Conservation (phyloP, 208 protist genomes). For the Leishmania tropica region DNA sequence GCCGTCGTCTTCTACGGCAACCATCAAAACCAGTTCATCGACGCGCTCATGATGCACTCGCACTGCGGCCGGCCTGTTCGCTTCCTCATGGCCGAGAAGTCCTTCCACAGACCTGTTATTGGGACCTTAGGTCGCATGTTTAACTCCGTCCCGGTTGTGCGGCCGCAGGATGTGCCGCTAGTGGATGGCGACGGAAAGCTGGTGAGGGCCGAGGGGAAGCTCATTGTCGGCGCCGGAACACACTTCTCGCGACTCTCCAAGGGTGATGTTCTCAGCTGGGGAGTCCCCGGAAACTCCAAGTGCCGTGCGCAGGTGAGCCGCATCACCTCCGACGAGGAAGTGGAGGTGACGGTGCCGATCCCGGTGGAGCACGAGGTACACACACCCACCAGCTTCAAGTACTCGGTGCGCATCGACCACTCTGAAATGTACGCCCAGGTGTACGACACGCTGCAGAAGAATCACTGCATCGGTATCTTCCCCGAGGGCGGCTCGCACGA, state of each 20-base stretch:
- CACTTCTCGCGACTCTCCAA: conserved; percentile 64
- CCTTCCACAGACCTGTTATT: conserved; percentile 79
- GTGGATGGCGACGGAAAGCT: conserved; percentile 58
- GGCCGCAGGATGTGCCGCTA: conserved; percentile 90
- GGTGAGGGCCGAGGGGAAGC: conserved; percentile 41
- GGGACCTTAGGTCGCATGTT: conserved; percentile 86
- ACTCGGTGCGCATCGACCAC: conserved; percentile 92
- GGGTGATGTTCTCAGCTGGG: conserved; percentile 83
- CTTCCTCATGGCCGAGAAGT: conserved; percentile 95
- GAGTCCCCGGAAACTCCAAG: conserved; percentile 33
- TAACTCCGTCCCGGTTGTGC: conserved; percentile 91
- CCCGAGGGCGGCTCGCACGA: conserved; percentile 97
- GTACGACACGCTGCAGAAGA: conserved; percentile 84
- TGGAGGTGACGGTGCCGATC: conserved; percentile 81
- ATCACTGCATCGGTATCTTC: conserved; percentile 95
- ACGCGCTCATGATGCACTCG: conserved; percentile 91
- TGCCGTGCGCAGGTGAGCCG: conserved; percentile 68
- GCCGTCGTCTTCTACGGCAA: conserved; percentile 95
- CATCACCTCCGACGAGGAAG: conserved; percentile 70
- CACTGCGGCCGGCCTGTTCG: conserved; percentile 75
- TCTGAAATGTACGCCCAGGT: conserved; percentile 90
- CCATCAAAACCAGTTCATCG: conserved; percentile 94
- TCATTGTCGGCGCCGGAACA: conserved; percentile 71
- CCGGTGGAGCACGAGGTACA: conserved; percentile 43
- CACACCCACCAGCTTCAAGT: conserved; percentile 61